phyloP scores from a whole-genome alignment of 1,139 yeast genomes.

The Lodderomyces elongisporus region DNA sequence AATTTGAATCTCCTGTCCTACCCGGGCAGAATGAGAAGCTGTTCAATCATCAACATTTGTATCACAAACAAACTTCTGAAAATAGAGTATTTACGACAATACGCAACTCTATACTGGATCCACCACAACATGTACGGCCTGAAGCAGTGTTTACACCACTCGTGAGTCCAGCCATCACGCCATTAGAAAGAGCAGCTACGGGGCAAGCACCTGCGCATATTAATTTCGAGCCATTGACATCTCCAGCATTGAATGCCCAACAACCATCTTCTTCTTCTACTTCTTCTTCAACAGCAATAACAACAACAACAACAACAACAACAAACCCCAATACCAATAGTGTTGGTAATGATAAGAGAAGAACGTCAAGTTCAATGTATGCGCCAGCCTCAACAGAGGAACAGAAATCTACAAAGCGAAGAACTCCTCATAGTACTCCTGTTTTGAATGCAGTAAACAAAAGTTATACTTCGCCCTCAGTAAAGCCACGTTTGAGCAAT shows the following conservation, averaged over 20 bases:
- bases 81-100: conserved; percentile 9
- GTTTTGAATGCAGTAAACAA: conserved; percentile 27
- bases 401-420: conserved; percentile 21
- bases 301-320: not conserved
- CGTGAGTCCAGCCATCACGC: conserved; percentile 71
- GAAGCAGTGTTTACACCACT: conserved; percentile 65
- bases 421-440: conserved; percentile 50
- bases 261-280: conserved; percentile 5
- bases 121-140: conserved; percentile 34
- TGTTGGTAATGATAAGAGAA: conserved; percentile 21
- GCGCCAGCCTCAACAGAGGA: conserved; percentile 9
- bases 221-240: conserved; percentile 48
- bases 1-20: conserved; percentile 35
- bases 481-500: conserved; percentile 11
- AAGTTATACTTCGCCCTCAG: conserved; percentile 12
- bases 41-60: conserved; percentile 40
- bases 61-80: conserved; percentile 26
- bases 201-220: conserved; percentile 24
- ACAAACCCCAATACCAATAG: not conserved
- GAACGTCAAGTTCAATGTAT: conserved; percentile 33
- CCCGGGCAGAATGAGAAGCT: conserved; percentile 44
- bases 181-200: conserved; percentile 36
- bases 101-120: conserved; percentile 7
- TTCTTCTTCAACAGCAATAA: conserved; percentile 4
- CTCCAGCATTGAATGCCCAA: conserved; percentile 61